Evolutionary conservation across 208 protist species (phyloP), one percentile per base, ranked within the genome.

Genomic region (Acanthamoeba comandoni): DNA sequence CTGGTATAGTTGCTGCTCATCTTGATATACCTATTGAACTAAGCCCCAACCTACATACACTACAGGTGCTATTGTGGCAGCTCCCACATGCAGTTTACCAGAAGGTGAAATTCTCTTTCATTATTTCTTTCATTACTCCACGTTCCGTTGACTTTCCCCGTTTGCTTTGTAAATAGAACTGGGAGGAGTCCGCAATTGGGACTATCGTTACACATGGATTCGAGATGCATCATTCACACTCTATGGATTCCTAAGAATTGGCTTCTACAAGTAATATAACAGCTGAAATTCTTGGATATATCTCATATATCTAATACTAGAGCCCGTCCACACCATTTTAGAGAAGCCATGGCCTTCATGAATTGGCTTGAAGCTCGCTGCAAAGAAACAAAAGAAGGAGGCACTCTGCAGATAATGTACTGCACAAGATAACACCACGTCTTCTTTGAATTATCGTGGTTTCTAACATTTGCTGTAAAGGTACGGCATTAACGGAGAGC

Each of bases 191-290:
- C 48, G 94, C 26, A 95, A 95, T 65, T 95, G 93, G 94, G 94
- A 95, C 62, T 95, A 95, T 24, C 51, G 94, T 5, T 95, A 93
- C 60, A 93, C 92, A 26, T 95, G 94, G 94, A 60, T 95, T 0
- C 26, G 94, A 12, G 94, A 95, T 90, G 91, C 93, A 4, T 67
- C 87, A 15, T 95, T 95, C 58, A 94, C 94, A 9, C 79, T 95
- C 1, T 95, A 95, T 55, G 92, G 86, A 35, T 89, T 95, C 26
- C 90, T 95, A 39, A 77, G 94, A 62, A 95, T 95, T 26, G 94
- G 94, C 0, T 95, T 95, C 49, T 89, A 73, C n/a, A 92, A 95
- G 77, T 86, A 86, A 11, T n/a, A 17, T 7, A 12, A 39, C 2
- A 49, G 22, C 8, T 80, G 2, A 22, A n/a, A 9, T 15, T 19